Percentiles rank a stretch among this genome's conserved stretches.
These are phyloP conservation scores for Verticillium nubilum DNA, from an alignment of 2,329 filamentous ascomycete genomes.

Conservation along the genomic window DNA sequence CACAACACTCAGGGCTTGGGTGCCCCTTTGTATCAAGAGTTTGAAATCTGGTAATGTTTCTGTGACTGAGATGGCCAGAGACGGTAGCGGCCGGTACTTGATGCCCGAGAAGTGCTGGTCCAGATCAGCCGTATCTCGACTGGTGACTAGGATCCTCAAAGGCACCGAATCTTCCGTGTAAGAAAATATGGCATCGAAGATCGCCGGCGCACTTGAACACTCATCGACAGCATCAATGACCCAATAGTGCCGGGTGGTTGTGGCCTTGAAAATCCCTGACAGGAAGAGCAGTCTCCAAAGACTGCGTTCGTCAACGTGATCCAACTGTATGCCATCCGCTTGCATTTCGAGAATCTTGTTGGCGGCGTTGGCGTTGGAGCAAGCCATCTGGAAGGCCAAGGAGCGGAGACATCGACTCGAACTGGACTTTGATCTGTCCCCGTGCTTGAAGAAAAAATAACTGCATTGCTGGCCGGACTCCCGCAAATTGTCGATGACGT, in stretches of 20 bases:
- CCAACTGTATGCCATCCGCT: conserved; percentile 11
- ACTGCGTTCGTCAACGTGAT: conserved; percentile 15
- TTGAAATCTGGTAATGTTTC: conserved; percentile 17
- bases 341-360: conserved; percentile 14
- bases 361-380: neutral
- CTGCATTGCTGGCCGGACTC: conserved; percentile 11
- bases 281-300: conserved; percentile 22
- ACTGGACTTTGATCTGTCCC: conserved; percentile 13
- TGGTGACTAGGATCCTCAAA: conserved; percentile 18
- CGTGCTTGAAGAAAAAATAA: conserved; percentile 28
- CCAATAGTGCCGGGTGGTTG: conserved; percentile 18
- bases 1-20: conserved; percentile 5
- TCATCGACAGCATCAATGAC: conserved; percentile 28
- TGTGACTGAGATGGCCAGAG: conserved; percentile 10
- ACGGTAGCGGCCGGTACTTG: conserved; percentile 1
- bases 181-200: conserved; percentile 16
- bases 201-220: conserved; percentile 14
- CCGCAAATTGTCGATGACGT: conserved; percentile 17
- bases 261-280: conserved; percentile 15
- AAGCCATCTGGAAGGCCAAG: conserved; percentile 28
- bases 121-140: conserved; percentile 11
- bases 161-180: conserved; percentile 9
- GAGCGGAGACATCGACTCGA: conserved; percentile 19
- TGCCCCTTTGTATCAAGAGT: conserved; percentile 10
- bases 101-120: neutral